These are phyloP conservation scores for Saccharomyces hybrid DNA, from an alignment of 1,139 yeast species.

Conservation along the genomic window DNA sequence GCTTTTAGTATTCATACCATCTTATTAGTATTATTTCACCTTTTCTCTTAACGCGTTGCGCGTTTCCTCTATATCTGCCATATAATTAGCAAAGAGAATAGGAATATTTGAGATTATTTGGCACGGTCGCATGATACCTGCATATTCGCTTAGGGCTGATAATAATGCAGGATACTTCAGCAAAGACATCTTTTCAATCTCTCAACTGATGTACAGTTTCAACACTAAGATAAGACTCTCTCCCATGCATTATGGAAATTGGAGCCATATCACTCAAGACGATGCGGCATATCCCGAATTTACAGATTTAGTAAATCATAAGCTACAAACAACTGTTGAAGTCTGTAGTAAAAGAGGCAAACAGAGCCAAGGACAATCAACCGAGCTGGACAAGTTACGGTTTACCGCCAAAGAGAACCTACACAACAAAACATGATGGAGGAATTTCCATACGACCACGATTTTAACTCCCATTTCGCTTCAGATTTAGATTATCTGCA, in stretches of 20 bases:
- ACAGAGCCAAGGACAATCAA: background rate
- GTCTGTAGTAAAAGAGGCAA: conserved; percentile 3
- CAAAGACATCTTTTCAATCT: no score
- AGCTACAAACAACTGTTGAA: background rate
- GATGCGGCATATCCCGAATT: background rate
- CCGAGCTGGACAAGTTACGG: background rate
- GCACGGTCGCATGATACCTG: no score
- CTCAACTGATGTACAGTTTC: background rate
- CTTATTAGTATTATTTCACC: background rate
- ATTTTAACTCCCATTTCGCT: conserved; percentile 9
- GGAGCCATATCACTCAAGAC: background rate
- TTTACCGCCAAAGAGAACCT: background rate
- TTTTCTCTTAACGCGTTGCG: conserved; percentile 1
- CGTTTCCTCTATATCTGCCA: background rate
- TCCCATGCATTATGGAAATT: no score
- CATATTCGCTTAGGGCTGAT: background rate
- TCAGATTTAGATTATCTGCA: conserved; percentile 7
- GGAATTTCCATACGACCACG: conserved; percentile 9
- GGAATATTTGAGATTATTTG: background rate
- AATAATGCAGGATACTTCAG: no score
- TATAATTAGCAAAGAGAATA: background rate
- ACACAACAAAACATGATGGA: conserved; percentile 5
- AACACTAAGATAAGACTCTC: no score
- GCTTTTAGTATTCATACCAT: background rate
- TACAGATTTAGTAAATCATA: conserved; percentile 1